These are phyloP conservation scores for Starmerella sirachaensis DNA, from an alignment of 805 yeast species.

Conservation along the genomic window DNA sequence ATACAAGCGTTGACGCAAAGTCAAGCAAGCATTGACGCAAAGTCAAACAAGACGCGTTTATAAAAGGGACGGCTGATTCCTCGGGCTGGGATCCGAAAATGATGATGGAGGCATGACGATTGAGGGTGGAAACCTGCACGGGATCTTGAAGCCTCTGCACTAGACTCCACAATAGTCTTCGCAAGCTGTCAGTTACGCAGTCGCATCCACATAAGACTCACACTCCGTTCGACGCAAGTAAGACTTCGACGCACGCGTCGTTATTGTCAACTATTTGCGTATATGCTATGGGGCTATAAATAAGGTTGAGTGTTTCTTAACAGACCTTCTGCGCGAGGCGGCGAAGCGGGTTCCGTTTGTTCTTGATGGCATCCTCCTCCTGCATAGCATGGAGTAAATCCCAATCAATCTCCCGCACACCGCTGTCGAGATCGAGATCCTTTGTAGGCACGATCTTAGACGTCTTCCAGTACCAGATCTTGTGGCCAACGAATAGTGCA, in stretches of 20 bases:
- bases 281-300: neutral
- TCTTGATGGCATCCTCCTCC: conserved; percentile 39
- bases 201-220: too few relatives aligned
- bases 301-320: conserved; percentile 1
- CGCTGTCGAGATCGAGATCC: conserved; percentile 50
- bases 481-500: conserved; percentile 19
- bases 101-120: too few relatives aligned
- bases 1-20: neutral
- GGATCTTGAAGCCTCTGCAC: too few relatives aligned
- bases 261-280: neutral
- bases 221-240: neutral
- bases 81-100: too few relatives aligned
- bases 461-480: conserved; percentile 25
- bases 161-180: too few relatives aligned
- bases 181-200: too few relatives aligned
- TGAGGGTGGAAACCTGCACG: too few relatives aligned
- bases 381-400: conserved; percentile 42
- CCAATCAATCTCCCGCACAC: conserved; percentile 47
- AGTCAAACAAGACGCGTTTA: too few relatives aligned
- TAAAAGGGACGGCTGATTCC: too few relatives aligned
- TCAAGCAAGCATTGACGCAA: too few relatives aligned
- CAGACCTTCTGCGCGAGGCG: conserved; percentile 13
- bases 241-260: neutral
- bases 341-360: conserved; percentile 26
- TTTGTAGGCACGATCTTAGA: conserved; percentile 34